Evolutionary conservation across 768 basidiomycete genomes (phyloP), one percentile per base, ranked within the genome.

Genomic region (Trametes villosa): DNA sequence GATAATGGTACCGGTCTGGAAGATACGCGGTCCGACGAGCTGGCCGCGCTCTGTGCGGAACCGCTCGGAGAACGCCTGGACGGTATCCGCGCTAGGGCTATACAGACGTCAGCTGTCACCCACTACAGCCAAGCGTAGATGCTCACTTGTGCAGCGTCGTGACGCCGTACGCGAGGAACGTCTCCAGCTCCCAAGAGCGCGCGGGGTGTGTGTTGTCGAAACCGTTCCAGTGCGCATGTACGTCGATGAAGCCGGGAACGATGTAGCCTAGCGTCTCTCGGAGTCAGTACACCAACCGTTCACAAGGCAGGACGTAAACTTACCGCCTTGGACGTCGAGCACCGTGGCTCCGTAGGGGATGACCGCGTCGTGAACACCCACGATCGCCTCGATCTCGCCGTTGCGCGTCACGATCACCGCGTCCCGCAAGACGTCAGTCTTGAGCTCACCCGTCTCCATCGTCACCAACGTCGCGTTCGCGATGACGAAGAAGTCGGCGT

Each of bases 61-160:
- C 31, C 89, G 85, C 69, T 91, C 89, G 41, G 81, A 76, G 66
- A 85, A 88, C 12, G 83, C 85, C 13, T 81, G 77, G 1, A 86
- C 85, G 60, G 79, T 88, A 62, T 82, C 78, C 50, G 83, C 77
- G 64, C 87, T 90, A 2, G 89, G 89, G 65, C 88, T 90, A 24
- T 11, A 30, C 17, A 6, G 22, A 31, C 17, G 9, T 45, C 26
- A 26, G 41, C 41, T 20, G 6, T 15, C 26, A 38, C n/a, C 4
- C 8, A 40, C n/a, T 26, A 30, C 13, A 22, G 45, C 7, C 45
- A 17, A n/a, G n/a, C 27, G 27, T 13, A 24, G 24, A 20, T 24
- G 73, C 79, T 57, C 62, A 90, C 88, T 91, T 91, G 76, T 90
- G 89, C 58, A 90, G 65, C 2, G 89, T 90, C 1, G 89, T 91